Conservation (phyloP, 257 asterid species). For the Solanum tarapatanum region DNA sequence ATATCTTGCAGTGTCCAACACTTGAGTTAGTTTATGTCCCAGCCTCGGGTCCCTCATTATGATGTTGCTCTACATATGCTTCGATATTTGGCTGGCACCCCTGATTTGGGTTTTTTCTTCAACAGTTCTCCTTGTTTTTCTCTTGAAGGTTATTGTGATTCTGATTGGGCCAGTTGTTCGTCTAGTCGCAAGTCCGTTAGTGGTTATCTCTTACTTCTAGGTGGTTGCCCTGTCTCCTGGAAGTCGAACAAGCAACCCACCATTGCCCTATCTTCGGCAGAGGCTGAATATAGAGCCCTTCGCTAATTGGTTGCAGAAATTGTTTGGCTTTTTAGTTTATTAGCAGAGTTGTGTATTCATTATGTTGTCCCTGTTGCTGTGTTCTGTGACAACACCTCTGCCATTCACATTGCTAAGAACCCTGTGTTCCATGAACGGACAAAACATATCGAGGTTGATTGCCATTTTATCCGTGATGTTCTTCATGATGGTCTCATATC, state of each 20-base stretch:
- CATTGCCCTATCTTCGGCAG: neutral
- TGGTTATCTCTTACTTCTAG: neutral
- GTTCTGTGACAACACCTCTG: neutral
- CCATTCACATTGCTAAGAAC: no score
- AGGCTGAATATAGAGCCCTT: neutral
- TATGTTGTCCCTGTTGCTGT: neutral
- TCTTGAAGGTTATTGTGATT: no score
- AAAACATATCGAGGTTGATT: no score
- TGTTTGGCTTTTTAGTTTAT: neutral
- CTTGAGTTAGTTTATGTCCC: no score
- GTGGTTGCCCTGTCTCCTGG: neutral
- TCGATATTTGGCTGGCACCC: no score
- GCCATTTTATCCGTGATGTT: no score
- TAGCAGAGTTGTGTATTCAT: neutral
- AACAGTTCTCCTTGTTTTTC: no score
- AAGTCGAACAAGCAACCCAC: neutral
- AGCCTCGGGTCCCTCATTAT: no score
- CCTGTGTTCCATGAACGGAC: no score
- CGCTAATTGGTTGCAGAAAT: neutral
- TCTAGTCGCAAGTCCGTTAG: neutral
- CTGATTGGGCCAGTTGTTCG: neutral
- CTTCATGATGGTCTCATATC: neutral
- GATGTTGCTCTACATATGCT: no score
- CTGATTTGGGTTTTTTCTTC: no score
- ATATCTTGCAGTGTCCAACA: no score